Percentiles rank a stretch among this genome's conserved stretches.
Conservation (phyloP, 371 early-diverging fungal genomes). For the Dinochytrium kinnereticum region DNA sequence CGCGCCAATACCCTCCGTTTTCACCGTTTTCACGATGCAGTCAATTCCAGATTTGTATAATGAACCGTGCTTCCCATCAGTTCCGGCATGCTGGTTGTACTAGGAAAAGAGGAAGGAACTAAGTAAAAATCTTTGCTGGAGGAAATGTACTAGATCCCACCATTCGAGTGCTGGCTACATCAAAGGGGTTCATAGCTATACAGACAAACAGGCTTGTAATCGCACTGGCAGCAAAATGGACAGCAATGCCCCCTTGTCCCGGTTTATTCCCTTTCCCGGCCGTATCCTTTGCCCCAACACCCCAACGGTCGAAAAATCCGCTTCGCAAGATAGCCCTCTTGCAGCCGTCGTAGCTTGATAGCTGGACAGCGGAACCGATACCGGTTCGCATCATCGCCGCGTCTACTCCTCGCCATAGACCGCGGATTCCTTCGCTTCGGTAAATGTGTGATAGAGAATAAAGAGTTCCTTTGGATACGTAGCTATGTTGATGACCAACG, state of each 20-base stretch:
- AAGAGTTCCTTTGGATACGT: conserved; percentile 64
- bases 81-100: conserved; percentile 81
- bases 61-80: conserved; percentile 57
- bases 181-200: conserved; percentile 95
- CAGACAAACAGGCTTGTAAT: conserved; percentile 86
- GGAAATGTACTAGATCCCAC: conserved; percentile 19
- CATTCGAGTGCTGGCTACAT: conserved; percentile 93
- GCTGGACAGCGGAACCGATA: conserved; percentile 89
- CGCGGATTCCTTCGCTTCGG: conserved; percentile 69
- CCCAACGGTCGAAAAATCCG: conserved; percentile 52
- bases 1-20: conserved; percentile 82
- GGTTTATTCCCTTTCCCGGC: conserved; percentile 22
- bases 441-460: conserved; percentile 73
- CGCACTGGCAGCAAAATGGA: conserved; percentile 82
- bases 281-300: conserved; percentile 16
- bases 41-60: conserved; percentile 82
- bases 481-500: conserved; percentile 91
- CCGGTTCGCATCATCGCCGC: conserved; percentile 90
- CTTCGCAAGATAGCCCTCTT: conserved; percentile 67
- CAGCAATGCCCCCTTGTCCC: conserved; percentile 56
- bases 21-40: conserved; percentile 83
- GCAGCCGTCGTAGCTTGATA: conserved; percentile 86
- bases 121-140: background rate
- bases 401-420: conserved; percentile 86
- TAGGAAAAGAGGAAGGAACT: background rate